A percentile compares a stretch with the other conserved stretches of the same genome.
These are phyloP conservation scores for Nigrospora oryzae DNA, from an alignment of 2,329 filamentous ascomycete genomes.

Conservation along the genomic window DNA sequence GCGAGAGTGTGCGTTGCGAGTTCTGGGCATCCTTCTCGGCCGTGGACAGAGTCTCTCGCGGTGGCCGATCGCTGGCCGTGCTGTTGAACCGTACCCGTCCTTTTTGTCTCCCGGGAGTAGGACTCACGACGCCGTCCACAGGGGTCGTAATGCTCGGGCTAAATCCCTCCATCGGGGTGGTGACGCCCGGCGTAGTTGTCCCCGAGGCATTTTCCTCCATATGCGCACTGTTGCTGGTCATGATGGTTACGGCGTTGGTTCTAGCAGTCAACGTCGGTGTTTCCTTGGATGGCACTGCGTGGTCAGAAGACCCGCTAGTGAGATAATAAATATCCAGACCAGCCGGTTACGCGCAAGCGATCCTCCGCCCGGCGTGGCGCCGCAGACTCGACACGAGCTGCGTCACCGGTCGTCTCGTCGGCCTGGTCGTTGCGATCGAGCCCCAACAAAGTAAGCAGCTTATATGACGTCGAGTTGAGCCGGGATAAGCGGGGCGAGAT, in stretches of 20 bases:
- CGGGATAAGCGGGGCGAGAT: no score
- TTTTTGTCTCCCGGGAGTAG: slow-evolving; percentile 29
- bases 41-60: slow-evolving; percentile 8
- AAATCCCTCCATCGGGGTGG: background rate
- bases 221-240: background rate
- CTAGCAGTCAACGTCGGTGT: no score
- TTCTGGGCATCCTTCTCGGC: slow-evolving; percentile 7
- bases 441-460: no score
- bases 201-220: background rate
- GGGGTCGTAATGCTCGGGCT: background rate
- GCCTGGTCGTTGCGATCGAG: no score
- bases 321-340: no score
- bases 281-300: no score
- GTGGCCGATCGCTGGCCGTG: slow-evolving; percentile 25
- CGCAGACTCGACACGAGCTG: no score
- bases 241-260: background rate
- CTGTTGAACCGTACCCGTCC: slow-evolving; percentile 41
- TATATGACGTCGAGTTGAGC: no score
- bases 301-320: no score
- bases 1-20: slow-evolving; percentile 1
- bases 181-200: background rate
- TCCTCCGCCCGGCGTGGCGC: no score
- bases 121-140: background rate
- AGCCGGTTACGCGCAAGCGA: no score
- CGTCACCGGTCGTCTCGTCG: no score